A percentile compares a stretch with the other conserved stretches of the same genome.
These are phyloP conservation scores for Myxozyma nipponensis DNA, from an alignment of 805 yeast species.

Conservation along the genomic window DNA sequence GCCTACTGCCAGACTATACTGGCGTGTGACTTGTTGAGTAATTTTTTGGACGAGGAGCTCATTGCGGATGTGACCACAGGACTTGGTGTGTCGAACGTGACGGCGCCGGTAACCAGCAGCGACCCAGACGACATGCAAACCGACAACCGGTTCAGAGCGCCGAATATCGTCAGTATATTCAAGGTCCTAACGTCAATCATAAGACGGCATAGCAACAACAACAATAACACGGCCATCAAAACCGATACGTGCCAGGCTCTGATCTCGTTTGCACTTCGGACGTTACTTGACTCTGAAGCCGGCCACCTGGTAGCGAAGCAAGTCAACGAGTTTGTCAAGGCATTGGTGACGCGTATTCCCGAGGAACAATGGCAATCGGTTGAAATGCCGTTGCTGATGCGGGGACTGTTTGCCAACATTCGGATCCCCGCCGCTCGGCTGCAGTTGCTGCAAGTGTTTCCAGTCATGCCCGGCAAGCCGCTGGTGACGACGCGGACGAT, in stretches of 20 bases:
- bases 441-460: conserved; percentile 5
- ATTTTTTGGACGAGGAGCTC: no score
- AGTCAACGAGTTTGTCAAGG: conserved; percentile 4
- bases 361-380: background rate
- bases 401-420: conserved; percentile 3
- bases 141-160: no score
- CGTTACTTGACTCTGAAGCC: conserved; percentile 10
- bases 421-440: conserved; percentile 3
- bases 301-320: background rate
- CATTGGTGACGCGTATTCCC: conserved; percentile 5
- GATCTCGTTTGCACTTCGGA: conserved; percentile 6
- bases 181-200: no score
- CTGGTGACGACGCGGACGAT: conserved; percentile 10
- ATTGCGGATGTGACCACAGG: no score
- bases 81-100: no score
- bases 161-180: no score
- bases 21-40: no score
- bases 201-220: no score
- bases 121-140: no score
- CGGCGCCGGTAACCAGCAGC: no score
- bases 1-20: conserved; percentile 4
- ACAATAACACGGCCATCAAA: no score
- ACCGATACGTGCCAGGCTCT: background rate
- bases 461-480: conserved; percentile 11
- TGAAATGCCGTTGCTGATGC: background rate